Conservation (phyloP, 768 basidiomycete genomes). For the Pleurotus djamor region DNA sequence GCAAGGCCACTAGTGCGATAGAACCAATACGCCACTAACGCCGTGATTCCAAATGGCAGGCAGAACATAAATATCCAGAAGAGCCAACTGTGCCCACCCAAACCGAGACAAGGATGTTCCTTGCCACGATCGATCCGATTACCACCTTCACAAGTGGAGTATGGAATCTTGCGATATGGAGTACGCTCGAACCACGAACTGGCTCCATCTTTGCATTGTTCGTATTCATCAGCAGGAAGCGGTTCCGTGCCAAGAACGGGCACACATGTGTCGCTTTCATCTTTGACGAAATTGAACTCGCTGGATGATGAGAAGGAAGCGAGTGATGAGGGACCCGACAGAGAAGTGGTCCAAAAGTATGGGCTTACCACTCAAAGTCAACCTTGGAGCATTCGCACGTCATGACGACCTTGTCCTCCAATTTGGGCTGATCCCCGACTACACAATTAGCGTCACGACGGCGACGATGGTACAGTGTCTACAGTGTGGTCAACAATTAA, state of each 20-base stretch:
- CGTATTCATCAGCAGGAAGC: conserved; percentile 53
- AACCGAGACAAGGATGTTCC: conserved; percentile 78
- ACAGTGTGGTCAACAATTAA: not conserved
- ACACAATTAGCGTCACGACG: conserved; percentile 77
- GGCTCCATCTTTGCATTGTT: conserved; percentile 49
- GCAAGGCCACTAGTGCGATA: conserved; percentile 70
- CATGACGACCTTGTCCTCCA: conserved; percentile 47
- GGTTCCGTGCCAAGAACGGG: conserved; percentile 69
- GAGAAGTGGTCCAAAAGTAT: not conserved
- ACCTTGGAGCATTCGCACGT: conserved; percentile 70
- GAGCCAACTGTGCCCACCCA: conserved; percentile 65
- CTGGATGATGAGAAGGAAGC: conserved; percentile 34
- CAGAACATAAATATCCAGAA: conserved; percentile 85
- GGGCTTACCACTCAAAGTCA: conserved; percentile 92
- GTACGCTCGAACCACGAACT: conserved; percentile 96
- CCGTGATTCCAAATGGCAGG: conserved; percentile 77
- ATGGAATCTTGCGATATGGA: conserved; percentile 85
- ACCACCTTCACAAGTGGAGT: conserved; percentile 86
- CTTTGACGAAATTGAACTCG: conserved; percentile 88
- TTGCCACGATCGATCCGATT: conserved; percentile 73
- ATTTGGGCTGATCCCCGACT: conserved; percentile 69
- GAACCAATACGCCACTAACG: conserved; percentile 78
- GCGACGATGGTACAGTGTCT: conserved; percentile 93
- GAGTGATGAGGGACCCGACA: not conserved
- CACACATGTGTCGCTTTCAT: conserved; percentile 72